Evolutionary conservation across 805 yeast species (phyloP).

Genomic region (Barnettozyma populi): DNA sequence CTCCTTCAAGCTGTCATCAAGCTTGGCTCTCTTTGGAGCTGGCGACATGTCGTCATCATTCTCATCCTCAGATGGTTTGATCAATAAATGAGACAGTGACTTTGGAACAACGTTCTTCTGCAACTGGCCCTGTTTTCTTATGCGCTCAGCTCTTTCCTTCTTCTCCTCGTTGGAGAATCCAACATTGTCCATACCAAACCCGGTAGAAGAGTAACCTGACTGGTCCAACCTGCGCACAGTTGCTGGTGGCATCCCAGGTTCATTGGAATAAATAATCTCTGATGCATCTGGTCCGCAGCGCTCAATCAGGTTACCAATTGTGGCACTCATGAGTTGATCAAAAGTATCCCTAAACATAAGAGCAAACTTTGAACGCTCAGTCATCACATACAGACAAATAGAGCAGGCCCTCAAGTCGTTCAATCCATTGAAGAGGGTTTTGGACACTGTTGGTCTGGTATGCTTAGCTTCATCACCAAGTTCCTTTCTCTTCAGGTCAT

Average conservation of each 20-base stretch:
- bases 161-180: slow-evolving; percentile 33
- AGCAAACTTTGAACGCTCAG: slow-evolving; percentile 60
- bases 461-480: slow-evolving; percentile 55
- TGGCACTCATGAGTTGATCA: slow-evolving; percentile 61
- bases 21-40: slow-evolving; percentile 9
- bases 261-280: slow-evolving; percentile 41
- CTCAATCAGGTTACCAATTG: slow-evolving; percentile 55
- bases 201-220: slow-evolving; percentile 19
- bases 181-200: slow-evolving; percentile 17
- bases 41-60: slow-evolving; percentile 23
- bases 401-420: slow-evolving; percentile 66
- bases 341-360: slow-evolving; percentile 59
- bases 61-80: slow-evolving; percentile 30
- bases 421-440: slow-evolving; percentile 46
- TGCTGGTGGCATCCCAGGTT: slow-evolving; percentile 58
- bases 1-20: slow-evolving; percentile 9
- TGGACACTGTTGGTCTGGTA: slow-evolving; percentile 54
- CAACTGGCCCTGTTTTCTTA: slow-evolving; percentile 43
- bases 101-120: slow-evolving; percentile 50
- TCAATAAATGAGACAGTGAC: slow-evolving; percentile 45
- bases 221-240: slow-evolving; percentile 38
- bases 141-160: slow-evolving; percentile 43
- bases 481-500: slow-evolving; percentile 48
- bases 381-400: slow-evolving; percentile 57
- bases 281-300: slow-evolving; percentile 61